A percentile compares a stretch with the other conserved stretches of the same genome.
Evolutionary conservation across 2,329 filamentous ascomycete genomes (phyloP).

Genomic region (Exophiala oligosperma): DNA sequence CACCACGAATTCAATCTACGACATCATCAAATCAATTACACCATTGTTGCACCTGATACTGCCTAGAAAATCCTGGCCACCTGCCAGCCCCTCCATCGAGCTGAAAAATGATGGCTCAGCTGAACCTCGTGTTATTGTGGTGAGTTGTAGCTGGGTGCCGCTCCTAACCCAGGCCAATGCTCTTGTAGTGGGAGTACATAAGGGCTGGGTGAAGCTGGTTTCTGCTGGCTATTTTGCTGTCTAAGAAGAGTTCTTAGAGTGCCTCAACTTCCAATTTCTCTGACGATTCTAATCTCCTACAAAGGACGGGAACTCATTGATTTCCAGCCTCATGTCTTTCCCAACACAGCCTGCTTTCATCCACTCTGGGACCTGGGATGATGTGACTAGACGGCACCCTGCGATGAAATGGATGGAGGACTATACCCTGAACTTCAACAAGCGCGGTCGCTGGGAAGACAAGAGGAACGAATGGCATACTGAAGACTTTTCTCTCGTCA

Average conservation of each 20-base stretch:
- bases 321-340: slow-evolving; percentile 21
- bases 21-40: too few species aligned
- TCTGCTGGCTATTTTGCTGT: too few species aligned
- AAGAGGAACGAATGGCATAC: slow-evolving; percentile 17
- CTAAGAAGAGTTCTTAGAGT: too few species aligned
- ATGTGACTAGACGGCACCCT: slow-evolving; percentile 22
- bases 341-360: slow-evolving; percentile 21
- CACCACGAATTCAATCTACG: too few species aligned
- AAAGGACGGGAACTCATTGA: background rate
- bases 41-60: too few species aligned
- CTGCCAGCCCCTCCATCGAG: too few species aligned
- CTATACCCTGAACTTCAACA: slow-evolving; percentile 21
- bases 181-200: too few species aligned
- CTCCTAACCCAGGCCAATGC: background rate
- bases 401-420: slow-evolving; percentile 29
- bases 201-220: too few species aligned
- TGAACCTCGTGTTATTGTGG: too few species aligned
- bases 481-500: slow-evolving; percentile 18
- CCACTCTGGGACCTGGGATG: slow-evolving; percentile 25
- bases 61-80: too few species aligned
- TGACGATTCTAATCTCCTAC: background rate
- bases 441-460: slow-evolving; percentile 13
- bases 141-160: too few species aligned
- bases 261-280: background rate
- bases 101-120: too few species aligned